Percentiles rank a stretch among this genome's conserved stretches.
Conservation (phyloP, 2,329 filamentous ascomycete genomes). For the Davidsoniella neocaledoniae region DNA sequence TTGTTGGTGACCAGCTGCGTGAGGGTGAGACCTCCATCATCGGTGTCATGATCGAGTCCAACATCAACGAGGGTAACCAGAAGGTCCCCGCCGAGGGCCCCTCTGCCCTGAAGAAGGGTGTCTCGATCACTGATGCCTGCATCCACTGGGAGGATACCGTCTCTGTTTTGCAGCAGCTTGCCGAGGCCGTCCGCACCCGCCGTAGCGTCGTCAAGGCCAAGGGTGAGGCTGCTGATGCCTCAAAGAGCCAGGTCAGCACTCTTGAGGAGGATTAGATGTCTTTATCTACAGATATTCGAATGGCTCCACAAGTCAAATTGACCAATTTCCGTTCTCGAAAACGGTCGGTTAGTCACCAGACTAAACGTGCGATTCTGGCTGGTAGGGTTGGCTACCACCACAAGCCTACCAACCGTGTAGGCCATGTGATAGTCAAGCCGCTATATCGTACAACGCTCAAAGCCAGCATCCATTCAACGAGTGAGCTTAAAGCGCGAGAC, state of each 20-base stretch:
- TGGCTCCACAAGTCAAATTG: too few relatives aligned
- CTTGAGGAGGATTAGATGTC: conserved; percentile 32
- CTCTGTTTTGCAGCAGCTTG: conserved; percentile 65
- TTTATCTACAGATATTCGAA: background rate
- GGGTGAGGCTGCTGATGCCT: conserved; percentile 17
- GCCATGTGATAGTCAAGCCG: too few relatives aligned
- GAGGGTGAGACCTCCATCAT: conserved; percentile 78
- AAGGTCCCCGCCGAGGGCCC: conserved; percentile 78
- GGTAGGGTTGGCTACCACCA: too few relatives aligned
- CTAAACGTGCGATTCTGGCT: too few relatives aligned
- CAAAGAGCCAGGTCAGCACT: conserved; percentile 25
- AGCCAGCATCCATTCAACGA: too few relatives aligned
- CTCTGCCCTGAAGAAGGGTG: conserved; percentile 62
- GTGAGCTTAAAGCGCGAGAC: too few relatives aligned
- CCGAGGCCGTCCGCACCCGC: conserved; percentile 63
- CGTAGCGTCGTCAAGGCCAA: conserved; percentile 32
- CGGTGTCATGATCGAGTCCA: conserved; percentile 97
- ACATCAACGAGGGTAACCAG: conserved; percentile 80
- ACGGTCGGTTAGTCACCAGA: too few relatives aligned
- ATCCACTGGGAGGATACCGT: conserved; percentile 85
- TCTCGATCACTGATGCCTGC: conserved; percentile 92
- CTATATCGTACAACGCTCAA: too few relatives aligned
- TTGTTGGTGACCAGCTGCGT: conserved; percentile 68
- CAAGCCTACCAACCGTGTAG: too few relatives aligned
- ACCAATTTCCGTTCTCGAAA: too few relatives aligned